These are phyloP conservation scores for Cercospora brassicicola DNA, from an alignment of 2,329 filamentous ascomycete genomes.

Conservation along the genomic window DNA sequence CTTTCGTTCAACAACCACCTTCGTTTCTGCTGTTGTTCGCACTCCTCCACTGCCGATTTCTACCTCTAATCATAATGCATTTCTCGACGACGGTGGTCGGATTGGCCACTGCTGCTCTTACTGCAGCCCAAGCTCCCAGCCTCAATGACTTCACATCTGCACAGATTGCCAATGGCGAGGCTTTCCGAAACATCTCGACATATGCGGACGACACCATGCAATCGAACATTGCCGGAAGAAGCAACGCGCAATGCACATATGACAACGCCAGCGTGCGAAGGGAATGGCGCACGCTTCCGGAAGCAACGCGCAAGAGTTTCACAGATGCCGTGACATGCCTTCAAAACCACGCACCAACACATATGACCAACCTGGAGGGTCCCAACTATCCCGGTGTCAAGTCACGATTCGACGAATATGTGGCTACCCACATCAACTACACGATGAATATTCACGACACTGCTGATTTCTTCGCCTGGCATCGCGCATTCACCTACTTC, in stretches of 20 bases:
- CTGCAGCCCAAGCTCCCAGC: slow-evolving; percentile 28
- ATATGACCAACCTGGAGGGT: slow-evolving; percentile 32
- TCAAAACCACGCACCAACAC: slow-evolving; percentile 30
- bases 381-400: slow-evolving; percentile 35
- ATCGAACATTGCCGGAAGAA: slow-evolving; percentile 29
- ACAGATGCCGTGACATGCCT: slow-evolving; percentile 38
- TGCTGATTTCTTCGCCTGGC: slow-evolving; percentile 43
- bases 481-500: slow-evolving; percentile 46
- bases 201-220: slow-evolving; percentile 35
- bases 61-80: slow-evolving; percentile 22
- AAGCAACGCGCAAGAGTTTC: slow-evolving; percentile 34
- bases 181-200: slow-evolving; percentile 34
- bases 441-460: slow-evolving; percentile 38
- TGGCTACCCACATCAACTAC: slow-evolving; percentile 40
- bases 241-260: slow-evolving; percentile 33
- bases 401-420: slow-evolving; percentile 36
- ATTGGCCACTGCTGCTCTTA: slow-evolving; percentile 24
- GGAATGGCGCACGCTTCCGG: slow-evolving; percentile 34
- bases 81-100: slow-evolving; percentile 16
- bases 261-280: slow-evolving; percentile 31
- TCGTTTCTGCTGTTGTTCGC: slow-evolving; percentile 15
- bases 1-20: slow-evolving; percentile 1
- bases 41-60: neutral
- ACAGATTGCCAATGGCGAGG: slow-evolving; percentile 34
- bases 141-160: slow-evolving; percentile 30